Evolutionary conservation across 768 basidiomycete genomes (phyloP).

Genomic region (Suillus americanus): DNA sequence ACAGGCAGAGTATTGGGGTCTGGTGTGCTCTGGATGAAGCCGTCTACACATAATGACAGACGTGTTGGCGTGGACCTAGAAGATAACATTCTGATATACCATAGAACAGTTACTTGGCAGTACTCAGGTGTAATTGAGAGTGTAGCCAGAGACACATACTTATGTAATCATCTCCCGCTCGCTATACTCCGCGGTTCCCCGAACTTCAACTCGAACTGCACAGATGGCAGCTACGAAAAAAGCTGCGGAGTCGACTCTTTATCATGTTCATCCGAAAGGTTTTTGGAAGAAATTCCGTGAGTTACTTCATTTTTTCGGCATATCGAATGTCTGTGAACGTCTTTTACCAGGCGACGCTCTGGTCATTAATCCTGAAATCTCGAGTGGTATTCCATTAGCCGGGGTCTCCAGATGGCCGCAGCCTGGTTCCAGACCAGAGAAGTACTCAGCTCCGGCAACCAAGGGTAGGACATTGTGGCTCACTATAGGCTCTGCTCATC

Average conservation of each 20-base stretch:
- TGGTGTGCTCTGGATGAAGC: not conserved
- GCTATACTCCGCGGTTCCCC: not conserved
- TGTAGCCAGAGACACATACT: too few species aligned
- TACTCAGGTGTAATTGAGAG: too few species aligned
- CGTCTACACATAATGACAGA: not conserved
- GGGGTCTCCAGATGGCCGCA: slow-evolving; percentile 76
- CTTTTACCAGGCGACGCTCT: slow-evolving; percentile 67
- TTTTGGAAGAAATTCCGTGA: slow-evolving; percentile 97
- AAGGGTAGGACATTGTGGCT: slow-evolving; percentile 57
- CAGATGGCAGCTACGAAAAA: slow-evolving; percentile 69
- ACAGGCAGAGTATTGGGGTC: not conserved
- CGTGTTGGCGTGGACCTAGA: not conserved
- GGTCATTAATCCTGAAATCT: slow-evolving; percentile 88
- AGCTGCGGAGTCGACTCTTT: slow-evolving; percentile 84
- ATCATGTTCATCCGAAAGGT: slow-evolving; percentile 85
- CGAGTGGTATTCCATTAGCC: slow-evolving; percentile 81
- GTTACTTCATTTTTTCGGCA: slow-evolving; percentile 28
- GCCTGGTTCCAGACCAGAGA: slow-evolving; percentile 86
- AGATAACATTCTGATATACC: not conserved
- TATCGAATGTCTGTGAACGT: slow-evolving; percentile 8
- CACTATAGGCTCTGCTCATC: not conserved
- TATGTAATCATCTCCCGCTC: not conserved
- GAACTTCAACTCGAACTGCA: slow-evolving; percentile 10
- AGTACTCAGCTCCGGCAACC: slow-evolving; percentile 84
- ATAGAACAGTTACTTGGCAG: too few species aligned